Conservation (phyloP, 2,329 filamentous ascomycete species). For the Pleurostoma richardsiae region DNA sequence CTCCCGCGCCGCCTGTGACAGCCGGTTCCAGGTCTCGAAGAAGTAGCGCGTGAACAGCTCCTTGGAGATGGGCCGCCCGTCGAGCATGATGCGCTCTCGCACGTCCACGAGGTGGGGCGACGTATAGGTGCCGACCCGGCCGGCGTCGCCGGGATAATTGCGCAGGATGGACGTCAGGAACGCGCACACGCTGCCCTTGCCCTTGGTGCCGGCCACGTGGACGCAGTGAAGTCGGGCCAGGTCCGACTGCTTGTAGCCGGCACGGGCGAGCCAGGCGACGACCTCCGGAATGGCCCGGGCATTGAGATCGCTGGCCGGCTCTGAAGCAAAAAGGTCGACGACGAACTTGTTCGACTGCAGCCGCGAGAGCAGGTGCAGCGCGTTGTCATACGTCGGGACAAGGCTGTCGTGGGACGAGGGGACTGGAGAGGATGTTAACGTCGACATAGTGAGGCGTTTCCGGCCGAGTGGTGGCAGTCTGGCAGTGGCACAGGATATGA, state of each 20-base stretch:
- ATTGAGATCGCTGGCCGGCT: constrained; percentile 55
- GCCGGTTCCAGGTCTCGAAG: constrained; percentile 74
- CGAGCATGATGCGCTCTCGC: constrained; percentile 78
- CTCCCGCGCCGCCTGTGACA: constrained; percentile 32
- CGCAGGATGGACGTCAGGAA: constrained; percentile 77
- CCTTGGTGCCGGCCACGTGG: constrained; percentile 90
- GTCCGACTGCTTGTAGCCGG: constrained; percentile 59
- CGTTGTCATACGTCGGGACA: constrained; percentile 52
- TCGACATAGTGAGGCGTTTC: background rate
- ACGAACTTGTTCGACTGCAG: constrained; percentile 76
- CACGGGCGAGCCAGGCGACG: constrained; percentile 68
- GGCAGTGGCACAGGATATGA: no score
- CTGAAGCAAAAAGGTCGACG: constrained; percentile 39
- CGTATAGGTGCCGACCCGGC: constrained; percentile 69
- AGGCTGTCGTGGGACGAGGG: constrained; percentile 6
- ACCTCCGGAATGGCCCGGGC: constrained; percentile 76
- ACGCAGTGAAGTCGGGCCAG: constrained; percentile 49
- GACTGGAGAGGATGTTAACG: background rate
- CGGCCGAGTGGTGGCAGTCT: no score
- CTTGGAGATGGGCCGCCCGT: constrained; percentile 65
- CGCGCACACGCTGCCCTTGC: constrained; percentile 85
- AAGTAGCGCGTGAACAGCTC: constrained; percentile 71
- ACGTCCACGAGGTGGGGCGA: constrained; percentile 82
- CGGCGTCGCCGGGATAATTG: constrained; percentile 23
- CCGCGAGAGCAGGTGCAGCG: constrained; percentile 68